phyloP scores from a whole-genome alignment of 2,329 filamentous ascomycete species.

The Colletotrichum abscissum region DNA sequence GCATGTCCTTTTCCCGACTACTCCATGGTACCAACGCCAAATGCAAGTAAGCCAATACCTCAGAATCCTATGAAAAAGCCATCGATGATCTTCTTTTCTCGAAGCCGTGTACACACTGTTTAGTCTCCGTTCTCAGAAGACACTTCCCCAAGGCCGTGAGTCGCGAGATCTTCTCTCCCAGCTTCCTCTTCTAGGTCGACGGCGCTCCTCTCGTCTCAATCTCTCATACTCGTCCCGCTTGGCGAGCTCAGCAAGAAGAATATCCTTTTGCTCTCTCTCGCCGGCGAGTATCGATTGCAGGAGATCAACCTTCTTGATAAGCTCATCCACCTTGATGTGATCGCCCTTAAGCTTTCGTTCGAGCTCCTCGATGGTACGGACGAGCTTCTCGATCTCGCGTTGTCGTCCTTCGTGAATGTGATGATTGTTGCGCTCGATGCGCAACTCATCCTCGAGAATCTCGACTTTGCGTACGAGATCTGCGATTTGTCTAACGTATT shows the following conservation, averaged over 20 bases:
- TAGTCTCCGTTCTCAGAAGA: not conserved
- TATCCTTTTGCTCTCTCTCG: constrained; percentile 23
- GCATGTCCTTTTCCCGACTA: not conserved
- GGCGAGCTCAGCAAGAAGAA: constrained; percentile 23
- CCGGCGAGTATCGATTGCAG: constrained; percentile 20
- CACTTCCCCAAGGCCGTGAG: constrained; percentile 1
- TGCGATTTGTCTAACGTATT: constrained; percentile 21
- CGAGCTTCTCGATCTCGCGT: constrained; percentile 21
- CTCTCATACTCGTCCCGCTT: constrained; percentile 28
- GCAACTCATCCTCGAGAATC: constrained; percentile 27
- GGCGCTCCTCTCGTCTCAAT: not conserved
- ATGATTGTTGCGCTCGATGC: constrained; percentile 19
- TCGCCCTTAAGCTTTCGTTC: constrained; percentile 28
- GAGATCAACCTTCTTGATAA: constrained; percentile 28
- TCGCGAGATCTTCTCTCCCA: constrained; percentile 25
- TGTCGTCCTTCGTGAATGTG: constrained; percentile 13
- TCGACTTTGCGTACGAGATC: constrained; percentile 32
- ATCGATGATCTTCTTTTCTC: not conserved
- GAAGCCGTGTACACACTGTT: not conserved
- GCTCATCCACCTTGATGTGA: constrained; percentile 13
- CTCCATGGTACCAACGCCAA: not conserved
- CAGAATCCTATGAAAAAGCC: not conserved
- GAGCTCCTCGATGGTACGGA: constrained; percentile 18
- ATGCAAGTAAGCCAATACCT: not conserved
- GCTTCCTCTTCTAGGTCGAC: constrained; percentile 24